These are phyloP conservation scores for Hypoxylon sp. DNA, from an alignment of 2,329 filamentous ascomycete species.

Conservation along the genomic window DNA sequence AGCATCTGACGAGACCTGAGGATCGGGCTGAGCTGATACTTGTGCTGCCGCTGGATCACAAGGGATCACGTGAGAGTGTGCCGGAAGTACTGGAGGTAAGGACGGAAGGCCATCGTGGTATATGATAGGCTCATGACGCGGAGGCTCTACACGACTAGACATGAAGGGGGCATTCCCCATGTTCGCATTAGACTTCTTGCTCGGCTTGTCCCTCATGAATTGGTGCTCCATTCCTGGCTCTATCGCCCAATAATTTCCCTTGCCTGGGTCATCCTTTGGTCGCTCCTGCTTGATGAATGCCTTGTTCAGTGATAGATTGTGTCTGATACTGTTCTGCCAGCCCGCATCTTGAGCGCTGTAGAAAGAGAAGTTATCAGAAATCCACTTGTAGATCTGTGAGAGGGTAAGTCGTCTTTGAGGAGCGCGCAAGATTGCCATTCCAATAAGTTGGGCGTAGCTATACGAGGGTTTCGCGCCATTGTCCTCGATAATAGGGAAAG, in stretches of 20 bases:
- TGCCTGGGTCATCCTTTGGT: constrained; percentile 96
- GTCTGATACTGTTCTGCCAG: constrained; percentile 99
- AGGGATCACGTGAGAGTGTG: constrained; percentile 51
- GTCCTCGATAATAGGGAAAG: constrained; percentile 86
- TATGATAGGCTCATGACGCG: constrained; percentile 58
- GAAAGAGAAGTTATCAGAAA: constrained; percentile 93
- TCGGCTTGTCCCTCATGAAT: constrained; percentile 89
- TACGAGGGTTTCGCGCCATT: constrained; percentile 91
- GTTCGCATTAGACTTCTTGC: constrained; percentile 70
- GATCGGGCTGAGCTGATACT: constrained; percentile 54
- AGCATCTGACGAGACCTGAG: constrained; percentile 81
- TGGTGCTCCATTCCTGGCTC: constrained; percentile 89
- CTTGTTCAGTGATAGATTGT: constrained; percentile 97
- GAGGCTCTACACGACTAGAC: constrained; percentile 69
- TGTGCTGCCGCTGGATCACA: constrained; percentile 60
- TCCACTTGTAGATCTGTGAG: constrained; percentile 99
- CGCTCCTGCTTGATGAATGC: constrained; percentile 96
- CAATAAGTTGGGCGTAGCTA: constrained; percentile 95
- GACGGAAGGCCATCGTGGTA: constrained; percentile 63
- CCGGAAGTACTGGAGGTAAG: constrained; percentile 60
- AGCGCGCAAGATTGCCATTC: constrained; percentile 94
- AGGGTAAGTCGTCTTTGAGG: constrained; percentile 87
- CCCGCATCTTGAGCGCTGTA: constrained; percentile 88
- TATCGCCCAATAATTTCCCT: constrained; percentile 98
- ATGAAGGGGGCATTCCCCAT: constrained; percentile 73